phyloP scores from a whole-genome alignment of 306 rosid genomes.

The Cicer judaicum region DNA sequence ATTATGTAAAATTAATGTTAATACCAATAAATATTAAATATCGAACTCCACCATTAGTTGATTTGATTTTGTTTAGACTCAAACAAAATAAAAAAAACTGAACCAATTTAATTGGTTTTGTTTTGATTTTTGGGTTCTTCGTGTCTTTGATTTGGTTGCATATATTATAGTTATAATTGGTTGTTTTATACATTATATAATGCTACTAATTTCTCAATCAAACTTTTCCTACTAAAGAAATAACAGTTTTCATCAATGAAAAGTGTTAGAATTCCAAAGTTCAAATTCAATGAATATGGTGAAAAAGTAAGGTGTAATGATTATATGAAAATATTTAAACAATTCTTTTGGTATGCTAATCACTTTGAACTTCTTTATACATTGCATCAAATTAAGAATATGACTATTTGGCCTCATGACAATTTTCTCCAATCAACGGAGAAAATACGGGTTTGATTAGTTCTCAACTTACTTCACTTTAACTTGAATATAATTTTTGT shows the following conservation, averaged over 20 bases:
- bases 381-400: conserved; percentile 33
- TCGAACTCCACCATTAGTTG: no score
- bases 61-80: no score
- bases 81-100: no score
- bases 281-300: conserved; percentile 39
- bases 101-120: no score
- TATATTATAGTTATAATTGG: not conserved
- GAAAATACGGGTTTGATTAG: conserved; percentile 7
- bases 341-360: not conserved
- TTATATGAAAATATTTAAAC: conserved; percentile 9
- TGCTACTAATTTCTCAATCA: not conserved
- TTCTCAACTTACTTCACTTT: conserved; percentile 22
- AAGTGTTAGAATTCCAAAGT: not conserved
- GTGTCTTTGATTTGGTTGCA: no score
- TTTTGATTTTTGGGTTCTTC: no score
- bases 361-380: conserved; percentile 36
- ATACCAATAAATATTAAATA: no score
- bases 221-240: not conserved
- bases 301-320: conserved; percentile 35
- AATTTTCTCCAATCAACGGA: not conserved
- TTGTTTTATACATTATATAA: not conserved
- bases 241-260: not conserved
- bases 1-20: no score
- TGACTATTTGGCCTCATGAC: not conserved
- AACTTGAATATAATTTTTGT: conserved; percentile 14